Evolutionary conservation across 805 yeast genomes (phyloP).

Genomic region (Myxozyma lipomycoides): DNA sequence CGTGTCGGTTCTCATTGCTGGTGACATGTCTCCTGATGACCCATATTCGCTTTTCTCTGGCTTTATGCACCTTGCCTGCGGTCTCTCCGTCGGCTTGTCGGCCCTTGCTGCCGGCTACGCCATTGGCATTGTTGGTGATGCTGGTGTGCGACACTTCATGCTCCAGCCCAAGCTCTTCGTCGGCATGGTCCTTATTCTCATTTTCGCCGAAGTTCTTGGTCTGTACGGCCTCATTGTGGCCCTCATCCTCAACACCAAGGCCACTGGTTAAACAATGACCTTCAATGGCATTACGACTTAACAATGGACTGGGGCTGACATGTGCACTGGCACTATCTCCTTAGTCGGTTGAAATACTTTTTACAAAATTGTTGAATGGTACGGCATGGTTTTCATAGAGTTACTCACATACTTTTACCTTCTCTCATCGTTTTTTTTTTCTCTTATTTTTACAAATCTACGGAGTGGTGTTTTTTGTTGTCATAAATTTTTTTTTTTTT

Average conservation of each 20-base stretch:
- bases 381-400: too few species aligned
- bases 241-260: slow-evolving; percentile 92
- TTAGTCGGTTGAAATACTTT: too few species aligned
- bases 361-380: too few species aligned
- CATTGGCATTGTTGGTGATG: slow-evolving; percentile 90
- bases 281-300: neutral
- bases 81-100: slow-evolving; percentile 91
- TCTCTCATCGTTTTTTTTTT: neutral
- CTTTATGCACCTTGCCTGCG: slow-evolving; percentile 95
- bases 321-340: too few species aligned
- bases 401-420: too few species aligned
- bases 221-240: slow-evolving; percentile 97
- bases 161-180: slow-evolving; percentile 85
- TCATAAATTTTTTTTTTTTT: neutral
- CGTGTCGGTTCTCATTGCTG: slow-evolving; percentile 95
- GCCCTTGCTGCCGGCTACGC: slow-evolving; percentile 97
- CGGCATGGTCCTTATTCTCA: slow-evolving; percentile 80
- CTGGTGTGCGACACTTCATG: slow-evolving; percentile 83
- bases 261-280: slow-evolving; percentile 42
- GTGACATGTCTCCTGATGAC: slow-evolving; percentile 26
- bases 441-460: neutral
- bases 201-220: slow-evolving; percentile 90
- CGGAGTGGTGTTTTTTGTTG: too few species aligned
- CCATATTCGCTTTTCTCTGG: slow-evolving; percentile 71
- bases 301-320: neutral